Evolutionary conservation across 163 green algal species (phyloP).

Genomic region (Trebouxia gelatinosa): DNA sequence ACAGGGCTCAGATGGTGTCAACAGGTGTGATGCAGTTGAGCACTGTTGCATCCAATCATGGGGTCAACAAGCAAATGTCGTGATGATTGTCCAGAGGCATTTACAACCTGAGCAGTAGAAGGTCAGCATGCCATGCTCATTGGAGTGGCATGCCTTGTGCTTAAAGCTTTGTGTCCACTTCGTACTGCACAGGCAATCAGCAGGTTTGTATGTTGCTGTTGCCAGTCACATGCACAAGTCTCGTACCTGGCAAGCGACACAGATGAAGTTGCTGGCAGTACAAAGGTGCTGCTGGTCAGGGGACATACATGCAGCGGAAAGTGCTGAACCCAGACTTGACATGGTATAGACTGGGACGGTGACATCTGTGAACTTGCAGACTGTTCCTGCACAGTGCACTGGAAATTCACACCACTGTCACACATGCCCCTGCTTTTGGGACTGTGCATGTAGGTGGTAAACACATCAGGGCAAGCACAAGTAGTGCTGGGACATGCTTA

Average conservation of each 20-base stretch:
- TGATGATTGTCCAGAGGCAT: too few species aligned
- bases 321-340: background rate
- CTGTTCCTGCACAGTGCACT: background rate
- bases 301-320: slow-evolving; percentile 11
- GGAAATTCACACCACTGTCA: background rate
- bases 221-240: too few species aligned
- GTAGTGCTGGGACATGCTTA: background rate
- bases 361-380: background rate
- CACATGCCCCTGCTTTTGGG: background rate
- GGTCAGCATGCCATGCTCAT: too few species aligned
- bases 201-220: too few species aligned
- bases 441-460: background rate
- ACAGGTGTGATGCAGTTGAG: too few species aligned
- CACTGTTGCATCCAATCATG: background rate
- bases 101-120: too few species aligned
- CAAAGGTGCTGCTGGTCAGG: background rate
- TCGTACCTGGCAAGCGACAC: background rate
- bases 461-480: background rate
- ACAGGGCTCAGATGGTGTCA: too few species aligned
- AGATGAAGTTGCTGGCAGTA: slow-evolving; percentile 1
- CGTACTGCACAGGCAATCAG: too few species aligned
- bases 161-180: too few species aligned
- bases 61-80: too few species aligned
- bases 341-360: background rate
- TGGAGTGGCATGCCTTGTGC: too few species aligned